Conservation (phyloP, 495 filamentous ascomycete species). For the Pseudoneurospora amorphoporcata region DNA sequence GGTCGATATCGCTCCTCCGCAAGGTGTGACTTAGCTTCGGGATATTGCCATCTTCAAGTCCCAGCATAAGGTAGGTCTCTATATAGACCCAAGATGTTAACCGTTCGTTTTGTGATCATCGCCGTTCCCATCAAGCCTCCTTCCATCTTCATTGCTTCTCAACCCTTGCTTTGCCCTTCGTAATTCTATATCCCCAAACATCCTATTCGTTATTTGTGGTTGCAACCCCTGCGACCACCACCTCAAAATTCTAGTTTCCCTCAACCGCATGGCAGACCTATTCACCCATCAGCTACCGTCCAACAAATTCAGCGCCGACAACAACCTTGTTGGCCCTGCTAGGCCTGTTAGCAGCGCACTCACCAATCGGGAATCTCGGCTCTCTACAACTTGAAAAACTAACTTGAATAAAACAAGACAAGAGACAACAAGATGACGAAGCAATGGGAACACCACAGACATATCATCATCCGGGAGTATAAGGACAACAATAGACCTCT, state of each 20-base stretch:
- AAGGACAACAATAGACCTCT: constrained; percentile 31
- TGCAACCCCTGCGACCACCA: background rate
- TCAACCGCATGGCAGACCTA: background rate
- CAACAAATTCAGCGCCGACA: background rate
- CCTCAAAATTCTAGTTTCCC: background rate
- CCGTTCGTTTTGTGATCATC: background rate
- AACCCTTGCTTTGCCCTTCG: background rate
- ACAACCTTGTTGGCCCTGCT: background rate
- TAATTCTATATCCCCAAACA: background rate
- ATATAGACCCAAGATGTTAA: background rate
- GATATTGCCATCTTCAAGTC: too few species aligned
- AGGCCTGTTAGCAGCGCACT: background rate
- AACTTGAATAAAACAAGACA: background rate
- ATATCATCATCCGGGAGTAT: constrained; percentile 29
- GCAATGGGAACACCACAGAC: constrained; percentile 28
- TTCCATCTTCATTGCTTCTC: background rate
- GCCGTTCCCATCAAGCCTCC: background rate
- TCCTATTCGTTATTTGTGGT: background rate
- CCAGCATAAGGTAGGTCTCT: background rate
- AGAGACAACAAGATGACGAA: constrained; percentile 28
- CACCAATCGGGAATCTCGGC: background rate
- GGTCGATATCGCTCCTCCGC: background rate
- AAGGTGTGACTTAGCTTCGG: background rate
- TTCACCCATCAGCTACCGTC: background rate
- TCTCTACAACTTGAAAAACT: background rate